Evolutionary conservation across 306 rosid genomes (phyloP).

Genomic region (Dryas drummondii): DNA sequence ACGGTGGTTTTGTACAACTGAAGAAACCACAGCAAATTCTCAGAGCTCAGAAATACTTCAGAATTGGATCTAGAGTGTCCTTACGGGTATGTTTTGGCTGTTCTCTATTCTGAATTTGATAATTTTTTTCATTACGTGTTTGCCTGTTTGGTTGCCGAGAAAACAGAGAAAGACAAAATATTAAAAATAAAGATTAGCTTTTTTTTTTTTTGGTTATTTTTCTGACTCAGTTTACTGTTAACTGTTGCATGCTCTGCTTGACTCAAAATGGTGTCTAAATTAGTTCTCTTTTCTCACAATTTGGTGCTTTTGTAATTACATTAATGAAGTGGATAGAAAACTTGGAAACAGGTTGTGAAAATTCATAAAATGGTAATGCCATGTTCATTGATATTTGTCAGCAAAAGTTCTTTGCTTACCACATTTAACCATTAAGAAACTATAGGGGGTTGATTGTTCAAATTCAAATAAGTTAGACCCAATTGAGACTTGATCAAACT

Average conservation of each 20-base stretch:
- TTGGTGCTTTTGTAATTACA: too few species aligned
- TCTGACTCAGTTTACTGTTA: not conserved
- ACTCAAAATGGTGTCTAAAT: not conserved
- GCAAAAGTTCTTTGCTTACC: too few species aligned
- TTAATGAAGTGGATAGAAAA: not conserved
- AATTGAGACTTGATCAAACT: not conserved
- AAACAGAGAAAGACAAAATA: not conserved
- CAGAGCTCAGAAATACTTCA: conserved; percentile 1
- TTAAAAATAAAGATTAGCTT: not conserved
- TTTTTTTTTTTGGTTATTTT: too few species aligned
- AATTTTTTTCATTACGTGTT: not conserved
- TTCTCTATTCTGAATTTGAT: not conserved
- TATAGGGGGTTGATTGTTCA: too few species aligned
- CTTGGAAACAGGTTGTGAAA: not conserved
- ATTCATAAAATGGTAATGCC: not conserved
- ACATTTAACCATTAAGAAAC: too few species aligned
- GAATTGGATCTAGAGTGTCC: conserved; percentile 7
- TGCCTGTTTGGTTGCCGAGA: not conserved
- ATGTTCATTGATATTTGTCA: too few species aligned
- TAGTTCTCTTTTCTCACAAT: too few species aligned
- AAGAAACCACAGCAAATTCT: not conserved
- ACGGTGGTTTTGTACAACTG: not conserved
- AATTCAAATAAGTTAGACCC: not conserved
- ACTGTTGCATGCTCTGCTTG: not conserved
- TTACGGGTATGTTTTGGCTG: not conserved